Base-by-base conservation (phyloP, 2,329 filamentous ascomycete species). In the Blastomyces gilchristii region DNA sequence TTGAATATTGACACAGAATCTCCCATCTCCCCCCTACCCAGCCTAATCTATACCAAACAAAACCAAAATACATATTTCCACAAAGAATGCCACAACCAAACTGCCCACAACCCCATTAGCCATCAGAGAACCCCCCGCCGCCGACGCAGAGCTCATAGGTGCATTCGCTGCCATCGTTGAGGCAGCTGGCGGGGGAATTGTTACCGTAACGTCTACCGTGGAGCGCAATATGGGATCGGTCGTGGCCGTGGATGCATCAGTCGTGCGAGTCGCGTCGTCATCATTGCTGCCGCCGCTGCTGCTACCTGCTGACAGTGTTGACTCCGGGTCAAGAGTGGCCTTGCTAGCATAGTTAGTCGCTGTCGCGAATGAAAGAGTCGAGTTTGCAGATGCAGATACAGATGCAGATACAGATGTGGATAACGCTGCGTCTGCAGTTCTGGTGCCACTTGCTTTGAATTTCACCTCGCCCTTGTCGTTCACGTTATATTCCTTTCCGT, bases 401-500 rank as follows among this genome's bases (percentile, higher is more conserved):
- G 58, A 6, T 34, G 25, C 1, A 18, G 22, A 37, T 9, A 37
- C 1, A 37, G 34, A 37, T 39, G 9, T 39, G 37, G 57, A 11
- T n/a, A 22, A 9, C 5, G 37, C n/a, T 25, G 25, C 14, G 12
- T 49, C 22, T 50, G 58, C 16, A 56, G 18, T 56, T 11, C 12
- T 16, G 18, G 49, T 43, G 16, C 37, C 37, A 47, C 43, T 61
- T 41, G 28, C 37, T 45, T 53, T 37, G 14, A 41, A 43, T 41
- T 50, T 28, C 18, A 41, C 37, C 18, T 61, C 49, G 11, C 53
- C 12, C 18, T 47, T 18, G 18, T 63, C 61, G 3, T 62, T 28
- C 14, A 65, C n/a, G 2, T 37, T 47, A 60, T 70, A 70, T 14
- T 68, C 70, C 1, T 66, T 69, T 14, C 70, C 69, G 54, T 71